These are phyloP conservation scores for Gyrodon lividus DNA, from an alignment of 768 basidiomycete species.

Conservation along the genomic window DNA sequence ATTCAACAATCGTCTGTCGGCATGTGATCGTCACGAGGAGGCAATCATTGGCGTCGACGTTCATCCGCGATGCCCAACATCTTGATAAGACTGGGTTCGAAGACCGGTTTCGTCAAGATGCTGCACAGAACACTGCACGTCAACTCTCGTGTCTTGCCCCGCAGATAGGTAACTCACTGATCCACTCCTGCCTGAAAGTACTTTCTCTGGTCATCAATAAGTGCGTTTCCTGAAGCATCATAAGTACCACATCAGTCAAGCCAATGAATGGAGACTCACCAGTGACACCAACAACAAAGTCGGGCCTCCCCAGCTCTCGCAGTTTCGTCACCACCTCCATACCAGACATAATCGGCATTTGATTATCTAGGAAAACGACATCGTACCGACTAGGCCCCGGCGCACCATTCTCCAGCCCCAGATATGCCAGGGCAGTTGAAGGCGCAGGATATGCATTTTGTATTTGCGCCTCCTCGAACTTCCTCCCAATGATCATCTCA, in stretches of 20 bases:
- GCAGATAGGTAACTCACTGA: conserved; percentile 44
- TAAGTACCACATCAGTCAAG: conserved; percentile 2
- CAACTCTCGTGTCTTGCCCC: not conserved
- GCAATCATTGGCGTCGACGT: conserved; percentile 27
- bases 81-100: conserved; percentile 49
- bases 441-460: not conserved
- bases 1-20: not conserved
- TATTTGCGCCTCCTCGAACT: not conserved
- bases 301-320: conserved; percentile 59
- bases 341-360: conserved; percentile 83
- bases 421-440: not conserved
- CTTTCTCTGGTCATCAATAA: conserved; percentile 64
- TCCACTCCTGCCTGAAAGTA: conserved; percentile 76
- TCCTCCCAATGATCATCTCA: conserved; percentile 59
- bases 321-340: conserved; percentile 64
- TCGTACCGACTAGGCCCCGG: conserved; percentile 32
- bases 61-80: conserved; percentile 45
- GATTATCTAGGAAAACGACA: conserved; percentile 64
- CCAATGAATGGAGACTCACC: conserved; percentile 35
- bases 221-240: conserved; percentile 48
- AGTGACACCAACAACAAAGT: conserved; percentile 83
- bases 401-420: not conserved
- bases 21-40: not conserved
- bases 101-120: conserved; percentile 78
- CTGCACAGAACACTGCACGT: conserved; percentile 34